Percentiles rank a stretch among this genome's conserved stretches.
Evolutionary conservation across 163 green algal species (phyloP).

Genomic region (Scenedesmus sp.): DNA sequence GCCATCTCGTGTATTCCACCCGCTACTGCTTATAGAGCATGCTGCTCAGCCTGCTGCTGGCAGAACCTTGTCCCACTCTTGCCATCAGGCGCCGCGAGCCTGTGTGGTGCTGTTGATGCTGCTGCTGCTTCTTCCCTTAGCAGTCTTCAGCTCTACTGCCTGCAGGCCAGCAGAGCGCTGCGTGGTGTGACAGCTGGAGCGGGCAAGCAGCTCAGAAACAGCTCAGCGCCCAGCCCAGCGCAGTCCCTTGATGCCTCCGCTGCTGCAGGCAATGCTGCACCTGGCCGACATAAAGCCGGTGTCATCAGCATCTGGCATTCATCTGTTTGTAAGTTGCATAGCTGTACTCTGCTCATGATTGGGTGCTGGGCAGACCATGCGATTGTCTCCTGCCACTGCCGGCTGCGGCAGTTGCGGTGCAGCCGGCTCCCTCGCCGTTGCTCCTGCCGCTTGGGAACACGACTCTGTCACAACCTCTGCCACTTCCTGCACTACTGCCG

Average conservation of each 20-base stretch:
- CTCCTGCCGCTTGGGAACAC: neutral
- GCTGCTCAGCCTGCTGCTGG: neutral
- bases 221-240: too few relatives aligned
- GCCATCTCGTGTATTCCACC: too few relatives aligned
- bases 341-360: too few relatives aligned
- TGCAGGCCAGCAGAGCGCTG: neutral
- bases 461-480: neutral
- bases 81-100: neutral
- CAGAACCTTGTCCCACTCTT: neutral
- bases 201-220: neutral
- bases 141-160: neutral
- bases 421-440: too few relatives aligned
- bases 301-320: neutral
- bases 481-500: neutral
- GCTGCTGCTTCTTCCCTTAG: neutral
- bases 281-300: neutral
- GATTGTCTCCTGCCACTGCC: neutral
- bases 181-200: neutral
- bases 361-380: neutral
- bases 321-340: neutral
- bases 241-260: neutral
- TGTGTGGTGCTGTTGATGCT: neutral
- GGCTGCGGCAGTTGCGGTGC: neutral
- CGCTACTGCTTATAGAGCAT: neutral
- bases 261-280: neutral